These are phyloP conservation scores for Teratosphaeria zuluensis DNA, from an alignment of 2,329 filamentous ascomycete species.

Conservation along the genomic window DNA sequence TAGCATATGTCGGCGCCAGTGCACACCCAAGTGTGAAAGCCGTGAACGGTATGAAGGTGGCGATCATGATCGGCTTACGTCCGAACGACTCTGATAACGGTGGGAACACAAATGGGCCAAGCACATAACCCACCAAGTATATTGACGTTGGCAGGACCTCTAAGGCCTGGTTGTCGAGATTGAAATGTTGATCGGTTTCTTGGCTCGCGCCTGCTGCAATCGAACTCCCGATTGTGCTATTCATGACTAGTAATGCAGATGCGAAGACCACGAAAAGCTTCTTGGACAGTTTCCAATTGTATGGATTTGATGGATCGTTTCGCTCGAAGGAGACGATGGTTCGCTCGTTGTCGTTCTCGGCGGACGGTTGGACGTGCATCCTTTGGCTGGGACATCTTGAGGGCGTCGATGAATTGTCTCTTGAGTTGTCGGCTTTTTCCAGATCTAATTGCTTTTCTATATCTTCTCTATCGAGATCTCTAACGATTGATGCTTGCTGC, in stretches of 20 bases:
- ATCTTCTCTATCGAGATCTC: constrained; percentile 6
- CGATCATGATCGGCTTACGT: constrained; percentile 39
- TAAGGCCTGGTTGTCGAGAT: constrained; percentile 38
- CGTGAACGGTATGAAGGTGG: constrained; percentile 39
- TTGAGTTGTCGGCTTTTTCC: constrained; percentile 12
- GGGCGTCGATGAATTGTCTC: constrained; percentile 14
- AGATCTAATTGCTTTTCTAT: constrained; percentile 10
- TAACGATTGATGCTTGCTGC: not conserved
- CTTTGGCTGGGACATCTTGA: constrained; percentile 7
- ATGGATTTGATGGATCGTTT: constrained; percentile 32
- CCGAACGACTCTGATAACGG: constrained; percentile 38
- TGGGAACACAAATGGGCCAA: constrained; percentile 30
- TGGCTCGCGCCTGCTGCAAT: constrained; percentile 55
- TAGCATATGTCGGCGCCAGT: constrained; percentile 34
- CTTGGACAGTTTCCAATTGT: constrained; percentile 31
- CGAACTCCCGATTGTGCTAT: constrained; percentile 57
- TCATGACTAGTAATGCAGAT: constrained; percentile 52
- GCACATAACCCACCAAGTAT: constrained; percentile 40
- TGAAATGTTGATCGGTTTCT: constrained; percentile 49
- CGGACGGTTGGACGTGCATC: not conserved
- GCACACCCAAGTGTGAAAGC: constrained; percentile 38
- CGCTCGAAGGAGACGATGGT: constrained; percentile 30
- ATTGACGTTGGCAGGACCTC: constrained; percentile 41
- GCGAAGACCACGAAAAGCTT: constrained; percentile 48
- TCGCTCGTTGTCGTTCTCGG: constrained; percentile 4